Evolutionary conservation across 495 filamentous ascomycete genomes (phyloP).

Genomic region (Amniculicola lignicola): DNA sequence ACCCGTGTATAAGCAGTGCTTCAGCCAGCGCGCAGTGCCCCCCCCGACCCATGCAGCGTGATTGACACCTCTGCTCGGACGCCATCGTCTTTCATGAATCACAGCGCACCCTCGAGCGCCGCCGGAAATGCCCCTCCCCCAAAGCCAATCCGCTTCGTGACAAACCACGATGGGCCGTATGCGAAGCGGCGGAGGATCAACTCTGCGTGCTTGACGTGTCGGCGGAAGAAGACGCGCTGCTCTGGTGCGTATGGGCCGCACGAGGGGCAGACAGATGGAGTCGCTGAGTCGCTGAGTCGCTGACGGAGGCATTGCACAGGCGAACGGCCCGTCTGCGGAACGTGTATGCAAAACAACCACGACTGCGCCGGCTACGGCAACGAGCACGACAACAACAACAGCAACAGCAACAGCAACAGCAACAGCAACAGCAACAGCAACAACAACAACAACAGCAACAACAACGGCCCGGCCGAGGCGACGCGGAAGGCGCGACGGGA

Average conservation of each 20-base stretch:
- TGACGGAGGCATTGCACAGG: slow-evolving; percentile 5
- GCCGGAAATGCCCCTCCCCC: slow-evolving; percentile 25
- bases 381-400: slow-evolving; percentile 7
- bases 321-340: slow-evolving; percentile 41
- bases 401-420: slow-evolving; percentile 3
- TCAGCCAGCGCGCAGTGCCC: no score
- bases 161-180: slow-evolving; percentile 35
- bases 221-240: slow-evolving; percentile 66
- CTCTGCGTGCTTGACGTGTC: slow-evolving; percentile 35
- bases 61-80: not conserved
- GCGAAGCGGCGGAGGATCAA: slow-evolving; percentile 36
- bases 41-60: not conserved
- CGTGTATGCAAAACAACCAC: slow-evolving; percentile 41
- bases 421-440: not conserved
- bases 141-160: slow-evolving; percentile 35
- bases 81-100: slow-evolving; percentile 32
- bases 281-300: no score
- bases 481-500: slow-evolving; percentile 15
- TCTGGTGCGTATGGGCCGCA: slow-evolving; percentile 58
- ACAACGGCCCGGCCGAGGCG: slow-evolving; percentile 16
- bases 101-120: slow-evolving; percentile 24
- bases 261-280: no score
- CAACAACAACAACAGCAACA: slow-evolving; percentile 6
- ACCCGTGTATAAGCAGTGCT: no score
- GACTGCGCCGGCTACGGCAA: slow-evolving; percentile 39